Base-by-base conservation (phyloP, 2,329 filamentous ascomycete species). In the Stachybotrys chartarum region DNA sequence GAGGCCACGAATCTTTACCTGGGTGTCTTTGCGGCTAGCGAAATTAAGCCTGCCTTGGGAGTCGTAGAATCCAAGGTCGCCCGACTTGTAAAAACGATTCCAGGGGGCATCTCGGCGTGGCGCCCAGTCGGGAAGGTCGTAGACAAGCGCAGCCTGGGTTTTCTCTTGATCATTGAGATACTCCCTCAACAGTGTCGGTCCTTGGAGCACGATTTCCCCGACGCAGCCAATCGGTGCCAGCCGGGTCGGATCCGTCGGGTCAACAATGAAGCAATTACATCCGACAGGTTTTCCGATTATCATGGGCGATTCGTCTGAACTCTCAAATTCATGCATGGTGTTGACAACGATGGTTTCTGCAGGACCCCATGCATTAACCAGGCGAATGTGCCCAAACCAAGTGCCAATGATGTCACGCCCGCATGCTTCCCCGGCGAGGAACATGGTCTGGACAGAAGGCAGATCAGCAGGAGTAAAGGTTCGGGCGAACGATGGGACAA, bases 1-100 rank as follows among this genome's bases (percentile, higher is more conserved):
- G 30, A 55, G 50, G 3, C 62, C 62, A 18, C 60, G 55, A 5
- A 64, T 57, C 52, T 65, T 65, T 39, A 64, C 58, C 49, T 52
- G 50, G 16, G 31, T 44, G n/a, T 52, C 50, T 30, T 44, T 42
- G n/a, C 50, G 50, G 7, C 32, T 60, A 56, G 5, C 45, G 53
- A 46, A 61, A 30, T 61, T 57, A 8, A 63, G 50, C 5, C 54
- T 57, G 11, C 61, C 61, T 49, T 56, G 54, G 2, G 58, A 39
- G 6, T 59, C 56, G 50, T 55, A 57, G 7, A 50, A 56, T 7
- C 55, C 57, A 10, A 63, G 31, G 30, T 63, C 61, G 10, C 61
- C 61, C 1, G 61, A 58, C 6, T 56, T 59, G 48, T 62, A 63
- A 8, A 60, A 46, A 2, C 55, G 52, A 11, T 45, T 49, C 54